These are phyloP conservation scores for Trametes cubensis DNA, from an alignment of 768 basidiomycete genomes.

Conservation along the genomic window DNA sequence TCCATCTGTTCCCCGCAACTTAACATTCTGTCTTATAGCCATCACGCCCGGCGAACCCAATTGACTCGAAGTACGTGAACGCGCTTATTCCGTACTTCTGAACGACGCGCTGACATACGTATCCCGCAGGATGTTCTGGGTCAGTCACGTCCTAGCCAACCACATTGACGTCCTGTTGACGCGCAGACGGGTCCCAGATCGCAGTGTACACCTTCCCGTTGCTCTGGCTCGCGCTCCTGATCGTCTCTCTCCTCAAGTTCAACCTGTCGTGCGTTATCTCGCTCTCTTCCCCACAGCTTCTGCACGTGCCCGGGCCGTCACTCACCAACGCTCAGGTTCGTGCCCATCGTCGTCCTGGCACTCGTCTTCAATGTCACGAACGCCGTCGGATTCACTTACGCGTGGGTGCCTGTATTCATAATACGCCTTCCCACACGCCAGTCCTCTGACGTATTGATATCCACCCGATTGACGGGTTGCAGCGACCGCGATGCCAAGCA, in stretches of 20 bases:
- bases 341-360: conserved; percentile 93
- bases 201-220: conserved; percentile 89
- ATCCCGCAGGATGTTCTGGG: conserved; percentile 86
- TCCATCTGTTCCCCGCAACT: conserved; percentile 1
- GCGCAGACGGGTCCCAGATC: conserved; percentile 49
- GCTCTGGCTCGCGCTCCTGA: conserved; percentile 83
- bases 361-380: conserved; percentile 96
- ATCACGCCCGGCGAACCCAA: conserved; percentile 82
- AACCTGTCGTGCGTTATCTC: conserved; percentile 72
- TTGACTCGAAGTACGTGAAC: conserved; percentile 73
- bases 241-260: conserved; percentile 89
- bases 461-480: background rate
- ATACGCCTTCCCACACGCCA: background rate
- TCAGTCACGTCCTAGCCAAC: conserved; percentile 36
- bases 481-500: conserved; percentile 93
- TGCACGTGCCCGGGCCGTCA: background rate
- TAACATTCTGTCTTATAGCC: conserved; percentile 51
- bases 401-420: conserved; percentile 51
- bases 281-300: background rate
- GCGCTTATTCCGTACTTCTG: conserved; percentile 30
- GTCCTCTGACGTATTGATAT: conserved; percentile 2
- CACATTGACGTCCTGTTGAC: background rate
- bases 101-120: conserved; percentile 11
- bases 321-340: conserved; percentile 62
- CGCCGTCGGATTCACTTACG: conserved; percentile 95